Conservation (phyloP, 192 early-diverging fungal genomes). For the Gigaspora rosea region DNA sequence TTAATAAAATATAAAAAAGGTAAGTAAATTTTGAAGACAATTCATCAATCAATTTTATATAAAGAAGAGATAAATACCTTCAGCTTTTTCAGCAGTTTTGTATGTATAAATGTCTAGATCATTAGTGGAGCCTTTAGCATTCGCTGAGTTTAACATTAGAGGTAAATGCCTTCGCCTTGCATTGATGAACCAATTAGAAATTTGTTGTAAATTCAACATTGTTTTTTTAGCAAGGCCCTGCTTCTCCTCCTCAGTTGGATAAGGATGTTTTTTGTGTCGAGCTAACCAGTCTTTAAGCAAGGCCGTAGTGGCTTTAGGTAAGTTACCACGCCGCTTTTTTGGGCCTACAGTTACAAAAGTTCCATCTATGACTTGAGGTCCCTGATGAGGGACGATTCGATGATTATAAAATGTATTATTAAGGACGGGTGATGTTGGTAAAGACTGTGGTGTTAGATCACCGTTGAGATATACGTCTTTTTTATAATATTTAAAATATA, state of each 20-base stretch:
- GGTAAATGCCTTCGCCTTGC: slow-evolving; percentile 57
- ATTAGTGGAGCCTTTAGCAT: background rate
- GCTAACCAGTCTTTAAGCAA: slow-evolving; percentile 67
- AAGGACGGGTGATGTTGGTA: background rate
- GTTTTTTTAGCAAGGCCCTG: slow-evolving; percentile 52
- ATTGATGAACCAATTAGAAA: slow-evolving; percentile 81
- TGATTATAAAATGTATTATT: background rate
- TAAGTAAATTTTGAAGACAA: too few relatives aligned
- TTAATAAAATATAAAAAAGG: too few relatives aligned
- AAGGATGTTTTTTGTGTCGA: slow-evolving; percentile 63
- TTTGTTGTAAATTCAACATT: slow-evolving; percentile 61
- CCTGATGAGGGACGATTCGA: background rate
- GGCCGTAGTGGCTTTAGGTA: slow-evolving; percentile 58
- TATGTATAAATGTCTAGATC: background rate
- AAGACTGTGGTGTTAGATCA: background rate
- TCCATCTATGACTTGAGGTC: background rate
- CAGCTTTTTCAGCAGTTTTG: background rate
- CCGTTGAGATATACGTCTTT: background rate
- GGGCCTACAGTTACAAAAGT: background rate
- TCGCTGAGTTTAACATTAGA: slow-evolving; percentile 28
- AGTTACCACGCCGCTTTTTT: slow-evolving; percentile 51
- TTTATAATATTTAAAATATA: background rate
- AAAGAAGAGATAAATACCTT: background rate
- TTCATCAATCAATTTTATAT: background rate
- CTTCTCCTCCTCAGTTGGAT: slow-evolving; percentile 69